Base-by-base conservation (phyloP, 2,329 filamentous ascomycete genomes). In the Lecanicillium sp. region DNA sequence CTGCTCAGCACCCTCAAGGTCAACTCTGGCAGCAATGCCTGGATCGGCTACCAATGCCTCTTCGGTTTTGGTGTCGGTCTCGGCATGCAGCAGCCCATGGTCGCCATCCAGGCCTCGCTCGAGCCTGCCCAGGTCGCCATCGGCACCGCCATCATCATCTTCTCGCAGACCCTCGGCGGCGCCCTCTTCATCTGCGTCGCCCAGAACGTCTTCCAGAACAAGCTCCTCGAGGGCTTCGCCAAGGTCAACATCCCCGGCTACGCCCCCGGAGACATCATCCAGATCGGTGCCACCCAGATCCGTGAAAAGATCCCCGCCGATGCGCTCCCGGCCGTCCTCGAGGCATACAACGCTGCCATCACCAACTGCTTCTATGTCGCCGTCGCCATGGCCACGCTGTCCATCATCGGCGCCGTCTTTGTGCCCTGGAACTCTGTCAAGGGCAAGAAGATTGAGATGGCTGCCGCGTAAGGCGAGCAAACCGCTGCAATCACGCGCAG, bases 341-440 rank as follows among this genome's bases (percentile, higher is more conserved):
- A 56, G 3, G 68, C 71, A 0, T 77, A 76, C 55, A 74, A 70
- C 51, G 63, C 65, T 6, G 69, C 72, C 7, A 44, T 76, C 29
- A 66, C 65, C 6, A 62, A 64, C 12, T 60, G 69, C 3, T 75
- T 73, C 55, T 61, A 67, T 11, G 63, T 74, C 33, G 63, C 65
- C 14, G 65, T 70, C 30, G 74, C 70, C 1, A 60, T 74, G 10
- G 70, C 69, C 1, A 65, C 69, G 7, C 55, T 74, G 5, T 66
- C 70, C 0, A 66, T 74, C 36, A 35, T 72, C 17, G 70, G 71
- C 2, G 61, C 66, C 2, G 56, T 67, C 11, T 61, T 69, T 7
- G 67, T 75, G 44, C 75, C 79, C 58, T 77, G 73, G 73, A 75
- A 71, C 67, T 78, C 72, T 50, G 71, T 81, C 19, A 80, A 78